Base-by-base conservation (phyloP, 2,329 filamentous ascomycete species). In the Amylocarpus encephaloides region DNA sequence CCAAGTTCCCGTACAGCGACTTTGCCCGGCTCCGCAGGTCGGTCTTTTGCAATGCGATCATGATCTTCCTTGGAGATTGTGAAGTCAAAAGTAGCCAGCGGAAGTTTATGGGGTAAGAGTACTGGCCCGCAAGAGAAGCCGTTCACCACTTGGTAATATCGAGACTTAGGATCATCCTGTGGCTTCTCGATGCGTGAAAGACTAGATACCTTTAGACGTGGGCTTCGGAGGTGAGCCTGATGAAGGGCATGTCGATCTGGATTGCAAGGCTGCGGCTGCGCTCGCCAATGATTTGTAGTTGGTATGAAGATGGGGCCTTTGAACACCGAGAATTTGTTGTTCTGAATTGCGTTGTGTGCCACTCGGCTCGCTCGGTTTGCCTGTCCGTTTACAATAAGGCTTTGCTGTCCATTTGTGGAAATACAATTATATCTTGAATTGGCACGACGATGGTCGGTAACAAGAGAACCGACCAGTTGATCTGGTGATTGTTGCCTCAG, bases 221-320 rank as follows among this genome's bases (percentile, higher is more conserved):
- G 79, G 56, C 75, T 80, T 19, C 73, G 73, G 26, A 83, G 67
- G 59, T 79, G 70, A 40, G 75, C 73, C 64, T 83, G 78, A 59
- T 85, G 82, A 6, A 84, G 67, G n/a, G 72, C 74, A 26, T 70
- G 71, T 6, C 69, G 61, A 19, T 66, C 63, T 16, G 77, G 73
- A 50, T 74, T 67, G 7, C 26, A 18, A 3, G 75, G 71, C 19
- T 68, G 65, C 30, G 69, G 70, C 51, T 70, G 66, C 3, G 66
- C 67, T 33, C 49, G 43, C 15, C 55, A 56, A 7, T 65, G 66
- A 1, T 57, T 52, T 15, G 59, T 5, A 22, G 10, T 26, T 65
- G 40, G 72, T 73, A 30, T 76, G 62, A 6, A 71, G 56, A 18
- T 46, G 49, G 36, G 55, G 53, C 42, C 57, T 43, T 19, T 40